Conservation (phyloP, 306 rosid genomes). For the Gynostemma pentaphyllum region DNA sequence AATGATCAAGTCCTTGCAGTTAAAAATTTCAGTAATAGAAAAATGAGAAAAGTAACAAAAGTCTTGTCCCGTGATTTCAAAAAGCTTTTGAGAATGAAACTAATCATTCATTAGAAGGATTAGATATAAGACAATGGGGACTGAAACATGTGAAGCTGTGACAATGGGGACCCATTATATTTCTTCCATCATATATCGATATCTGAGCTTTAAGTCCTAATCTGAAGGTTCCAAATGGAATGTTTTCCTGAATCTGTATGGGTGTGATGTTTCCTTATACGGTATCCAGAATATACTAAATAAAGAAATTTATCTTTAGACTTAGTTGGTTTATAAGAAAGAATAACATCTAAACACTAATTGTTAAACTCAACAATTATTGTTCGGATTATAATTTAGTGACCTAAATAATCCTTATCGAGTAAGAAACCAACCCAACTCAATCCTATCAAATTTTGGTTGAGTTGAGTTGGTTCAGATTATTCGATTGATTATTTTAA, state of each 20-base stretch:
- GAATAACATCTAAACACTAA: too few relatives aligned
- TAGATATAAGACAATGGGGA: conserved; percentile 3
- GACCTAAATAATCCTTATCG: too few relatives aligned
- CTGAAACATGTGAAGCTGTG: conserved; percentile 6
- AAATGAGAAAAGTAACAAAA: not conserved
- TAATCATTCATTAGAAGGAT: not conserved
- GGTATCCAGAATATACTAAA: too few relatives aligned
- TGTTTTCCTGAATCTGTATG: not conserved
- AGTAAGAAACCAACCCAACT: too few relatives aligned
- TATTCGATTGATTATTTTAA: too few relatives aligned
- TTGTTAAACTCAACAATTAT: too few relatives aligned
- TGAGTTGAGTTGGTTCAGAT: too few relatives aligned
- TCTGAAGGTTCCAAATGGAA: not conserved
- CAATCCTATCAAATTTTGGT: too few relatives aligned
- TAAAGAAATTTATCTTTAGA: too few relatives aligned
- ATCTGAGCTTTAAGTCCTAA: not conserved
- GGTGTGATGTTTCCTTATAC: not conserved
- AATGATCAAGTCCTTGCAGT: too few relatives aligned
- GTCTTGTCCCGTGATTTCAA: conserved; percentile 5
- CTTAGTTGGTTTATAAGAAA: too few relatives aligned
- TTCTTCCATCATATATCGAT: not conserved
- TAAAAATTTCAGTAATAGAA: not conserved
- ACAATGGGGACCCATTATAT: not conserved
- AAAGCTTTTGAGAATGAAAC: not conserved
- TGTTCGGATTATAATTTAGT: too few relatives aligned